These are phyloP conservation scores for Neonectria ditissima DNA, from an alignment of 2,329 filamentous ascomycete genomes.

Conservation along the genomic window DNA sequence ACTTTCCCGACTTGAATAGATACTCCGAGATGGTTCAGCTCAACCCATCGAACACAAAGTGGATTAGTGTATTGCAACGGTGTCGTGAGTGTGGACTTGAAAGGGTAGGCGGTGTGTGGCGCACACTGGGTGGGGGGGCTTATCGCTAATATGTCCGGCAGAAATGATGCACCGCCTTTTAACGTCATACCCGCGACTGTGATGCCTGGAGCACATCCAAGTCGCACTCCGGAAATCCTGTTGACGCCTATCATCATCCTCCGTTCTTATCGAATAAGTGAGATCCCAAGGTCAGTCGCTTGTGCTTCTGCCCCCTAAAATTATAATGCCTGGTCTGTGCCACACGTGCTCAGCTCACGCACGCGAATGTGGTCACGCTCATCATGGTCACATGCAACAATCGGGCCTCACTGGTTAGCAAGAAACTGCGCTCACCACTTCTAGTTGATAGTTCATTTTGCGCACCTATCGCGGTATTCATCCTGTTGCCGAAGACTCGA, in stretches of 20 bases:
- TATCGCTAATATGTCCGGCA: constrained; percentile 42
- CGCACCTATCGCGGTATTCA: background rate
- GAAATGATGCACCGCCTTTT: constrained; percentile 42
- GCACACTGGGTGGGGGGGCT: constrained; percentile 28
- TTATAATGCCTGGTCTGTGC: background rate
- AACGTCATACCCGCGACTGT: constrained; percentile 43
- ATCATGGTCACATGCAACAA: constrained; percentile 37
- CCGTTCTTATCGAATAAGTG: background rate
- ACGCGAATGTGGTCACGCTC: constrained; percentile 44
- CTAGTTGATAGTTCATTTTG: background rate
- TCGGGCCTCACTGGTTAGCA: background rate
- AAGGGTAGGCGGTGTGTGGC: constrained; percentile 42
- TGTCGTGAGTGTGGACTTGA: constrained; percentile 38
- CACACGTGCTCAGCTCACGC: constrained; percentile 24
- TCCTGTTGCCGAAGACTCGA: background rate
- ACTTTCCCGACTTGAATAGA: background rate
- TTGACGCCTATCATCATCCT: background rate
- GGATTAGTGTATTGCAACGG: constrained; percentile 36
- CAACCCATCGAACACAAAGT: constrained; percentile 16
- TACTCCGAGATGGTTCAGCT: constrained; percentile 4
- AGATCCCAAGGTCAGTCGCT: constrained; percentile 1
- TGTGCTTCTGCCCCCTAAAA: background rate
- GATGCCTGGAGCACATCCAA: constrained; percentile 39
- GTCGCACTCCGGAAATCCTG: constrained; percentile 3
- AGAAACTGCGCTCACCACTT: constrained; percentile 2